Evolutionary conservation across 805 yeast species (phyloP), one percentile per base, ranked within the genome.

Genomic region (Metschnikowia borealis): DNA sequence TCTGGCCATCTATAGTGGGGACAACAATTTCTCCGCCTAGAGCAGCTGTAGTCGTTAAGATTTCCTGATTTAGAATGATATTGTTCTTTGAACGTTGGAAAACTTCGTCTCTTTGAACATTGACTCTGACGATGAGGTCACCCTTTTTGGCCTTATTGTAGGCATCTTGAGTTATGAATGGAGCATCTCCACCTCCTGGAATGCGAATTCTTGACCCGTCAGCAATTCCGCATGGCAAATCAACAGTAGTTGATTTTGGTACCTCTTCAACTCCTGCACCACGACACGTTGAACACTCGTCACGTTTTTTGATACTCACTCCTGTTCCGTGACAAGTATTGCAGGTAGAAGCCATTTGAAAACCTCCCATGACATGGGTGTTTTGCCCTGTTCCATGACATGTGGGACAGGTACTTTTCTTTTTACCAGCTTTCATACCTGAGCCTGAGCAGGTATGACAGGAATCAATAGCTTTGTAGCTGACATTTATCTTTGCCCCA

Each of bases 341-440:
- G 78, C 99, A 94, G 11, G 97, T 89, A 0, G 96, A 83, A 2
- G 96, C 85, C 96, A 94, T 90, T 62, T 91, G 97, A 79, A 92
- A 94, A 0, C 98, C 98, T 3, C 96, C 97, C 64, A 87, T 78
- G 43, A 83, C 76, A 61, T 92, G 97, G 18, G 90, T 86, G 15
- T 85, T 82, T 34, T 91, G 85, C 4, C 99, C 99, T 0, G 96
- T 81, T 51, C 99, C 99, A 50, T 89, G 89, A 74, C 99, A 94
- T 2, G 88, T 71, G 0, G 81, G 71, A 75, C 99, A 94, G 0
- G 96, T 87, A 10, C 82, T 71, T 62, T 88, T 86, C 67, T 80
- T 79, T 53, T 81, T 81, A 26, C 91, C 92, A 13, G 73, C 62
- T 66, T 92, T 89, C 70, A 94, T 68, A 2, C 99, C 99, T 11